Evolutionary conservation across 2,329 filamentous ascomycete species (phyloP).

Genomic region (Cytospora paraplurivora): DNA sequence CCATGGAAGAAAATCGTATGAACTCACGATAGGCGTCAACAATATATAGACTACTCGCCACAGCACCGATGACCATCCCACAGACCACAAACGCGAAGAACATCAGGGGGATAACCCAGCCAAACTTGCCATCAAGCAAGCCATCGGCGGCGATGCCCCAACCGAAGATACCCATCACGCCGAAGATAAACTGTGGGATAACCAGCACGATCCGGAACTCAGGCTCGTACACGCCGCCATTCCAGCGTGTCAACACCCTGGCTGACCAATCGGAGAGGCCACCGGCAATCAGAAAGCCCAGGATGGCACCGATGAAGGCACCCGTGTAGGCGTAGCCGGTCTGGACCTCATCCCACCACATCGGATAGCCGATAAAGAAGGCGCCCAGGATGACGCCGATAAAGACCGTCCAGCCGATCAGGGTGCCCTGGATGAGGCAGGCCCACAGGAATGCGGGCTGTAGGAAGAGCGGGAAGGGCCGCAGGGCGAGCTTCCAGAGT

Average conservation of each 20-base stretch:
- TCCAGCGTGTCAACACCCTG: conserved; percentile 68
- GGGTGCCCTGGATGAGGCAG: conserved; percentile 77
- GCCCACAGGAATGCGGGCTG: conserved; percentile 86
- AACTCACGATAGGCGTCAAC: conserved; percentile 85
- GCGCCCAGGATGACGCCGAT: conserved; percentile 82
- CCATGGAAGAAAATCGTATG: background rate
- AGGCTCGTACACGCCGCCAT: conserved; percentile 84
- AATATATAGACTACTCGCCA: conserved; percentile 83
- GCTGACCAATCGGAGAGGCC: conserved; percentile 73
- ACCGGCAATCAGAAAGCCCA: conserved; percentile 77
- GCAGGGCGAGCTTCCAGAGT: conserved; percentile 65
- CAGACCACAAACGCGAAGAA: conserved; percentile 85
- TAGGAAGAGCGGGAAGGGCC: conserved; percentile 79
- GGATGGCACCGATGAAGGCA: conserved; percentile 79
- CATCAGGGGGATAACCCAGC: conserved; percentile 73
- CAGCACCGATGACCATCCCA: conserved; percentile 90
- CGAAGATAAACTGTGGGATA: conserved; percentile 77
- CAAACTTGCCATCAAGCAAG: conserved; percentile 56
- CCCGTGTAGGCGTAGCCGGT: conserved; percentile 88
- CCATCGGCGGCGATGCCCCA: conserved; percentile 75
- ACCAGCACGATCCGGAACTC: conserved; percentile 87
- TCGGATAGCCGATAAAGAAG: conserved; percentile 77
- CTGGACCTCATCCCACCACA: conserved; percentile 78
- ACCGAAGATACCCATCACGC: conserved; percentile 77
- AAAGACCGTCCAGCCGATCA: conserved; percentile 96